Evolutionary conservation across 352 stramenopile genomes (phyloP).

Genomic region (Aphanomyces invadans): DNA sequence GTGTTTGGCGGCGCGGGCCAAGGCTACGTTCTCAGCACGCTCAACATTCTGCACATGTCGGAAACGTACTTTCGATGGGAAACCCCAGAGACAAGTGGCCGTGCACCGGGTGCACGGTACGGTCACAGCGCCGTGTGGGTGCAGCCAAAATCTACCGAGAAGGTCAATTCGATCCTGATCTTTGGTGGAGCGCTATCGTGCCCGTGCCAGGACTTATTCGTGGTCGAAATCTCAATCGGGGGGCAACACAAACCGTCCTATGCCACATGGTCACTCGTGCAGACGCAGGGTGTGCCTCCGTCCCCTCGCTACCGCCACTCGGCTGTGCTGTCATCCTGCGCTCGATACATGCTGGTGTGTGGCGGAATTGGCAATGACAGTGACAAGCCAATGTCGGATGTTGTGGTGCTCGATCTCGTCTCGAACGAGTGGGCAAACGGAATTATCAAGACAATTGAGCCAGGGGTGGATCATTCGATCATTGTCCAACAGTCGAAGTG

Average conservation of each 20-base stretch:
- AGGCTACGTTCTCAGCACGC: conserved; percentile 4
- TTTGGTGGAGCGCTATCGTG: neutral
- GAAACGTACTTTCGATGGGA: conserved; percentile 15
- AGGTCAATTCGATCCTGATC: neutral
- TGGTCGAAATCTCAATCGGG: neutral
- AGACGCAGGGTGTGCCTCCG: neutral
- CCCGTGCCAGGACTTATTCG: neutral
- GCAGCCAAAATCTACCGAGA: neutral
- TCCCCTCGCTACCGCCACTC: neutral
- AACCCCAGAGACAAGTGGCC: neutral
- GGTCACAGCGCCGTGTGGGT: conserved; percentile 14
- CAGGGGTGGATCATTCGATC: neutral
- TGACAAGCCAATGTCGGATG: neutral
- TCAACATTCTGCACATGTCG: conserved; percentile 2
- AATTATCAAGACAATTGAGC: neutral
- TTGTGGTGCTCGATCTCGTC: neutral
- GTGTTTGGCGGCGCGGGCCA: conserved; percentile 2
- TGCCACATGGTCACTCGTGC: neutral
- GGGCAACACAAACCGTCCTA: neutral
- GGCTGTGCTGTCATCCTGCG: neutral
- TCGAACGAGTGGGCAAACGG: neutral
- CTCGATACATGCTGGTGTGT: neutral
- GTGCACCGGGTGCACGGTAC: neutral
- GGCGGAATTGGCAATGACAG: conserved; percentile 6
- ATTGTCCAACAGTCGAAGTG: conserved; percentile 7